Base-by-base conservation (phyloP, 495 filamentous ascomycete genomes). In the Pseudevernia furfuracea region DNA sequence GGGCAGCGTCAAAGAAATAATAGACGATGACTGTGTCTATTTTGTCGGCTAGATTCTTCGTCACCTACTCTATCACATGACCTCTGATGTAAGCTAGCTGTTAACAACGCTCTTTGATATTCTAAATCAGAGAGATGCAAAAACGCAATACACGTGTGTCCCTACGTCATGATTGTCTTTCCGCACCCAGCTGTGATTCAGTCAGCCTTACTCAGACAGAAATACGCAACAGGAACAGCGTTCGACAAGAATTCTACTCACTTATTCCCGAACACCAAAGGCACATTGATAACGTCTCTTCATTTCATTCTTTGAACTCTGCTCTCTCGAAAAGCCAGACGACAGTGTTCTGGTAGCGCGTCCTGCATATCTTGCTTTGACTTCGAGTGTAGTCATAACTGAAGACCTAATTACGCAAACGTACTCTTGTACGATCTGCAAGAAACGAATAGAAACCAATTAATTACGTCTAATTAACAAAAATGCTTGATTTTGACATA, bases 311-410 rank as follows among this genome's bases (percentile, higher is more conserved):
- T 58, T 38, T 58, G 56, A 58, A 58, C 56, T 58, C 56, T 58
- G 56, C 56, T 58, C 56, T 58, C 56, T 58, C 56, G 28, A 58
- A 58, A 15, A 58, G 56, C 56, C 56, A 58, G 56, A 58, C 34
- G 56, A 15, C 34, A 58, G 56, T 58, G 34, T 12, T 15, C n/a
- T 58, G 34, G 34, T 15, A 58, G 56, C 56, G 56, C 56, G 56
- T 58, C 34, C 56, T 58, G 11, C 34, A 58, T 58, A 15, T 15
- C 34, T 58, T 58, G 21, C 17, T 38, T 58, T 58, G 34, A 58
- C 56, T 58, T 58, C 56, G 56, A 58, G 56, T 58, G n/a, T 58
- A 58, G 34, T 58, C 34, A 58, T 58, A 58, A 34, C 56, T 58
- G 56, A 58, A 58, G 56, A 58, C 34, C 34, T 58, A 15, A 58